Conservation (phyloP, 306 rosid genomes). For the Quillaja saponaria region DNA sequence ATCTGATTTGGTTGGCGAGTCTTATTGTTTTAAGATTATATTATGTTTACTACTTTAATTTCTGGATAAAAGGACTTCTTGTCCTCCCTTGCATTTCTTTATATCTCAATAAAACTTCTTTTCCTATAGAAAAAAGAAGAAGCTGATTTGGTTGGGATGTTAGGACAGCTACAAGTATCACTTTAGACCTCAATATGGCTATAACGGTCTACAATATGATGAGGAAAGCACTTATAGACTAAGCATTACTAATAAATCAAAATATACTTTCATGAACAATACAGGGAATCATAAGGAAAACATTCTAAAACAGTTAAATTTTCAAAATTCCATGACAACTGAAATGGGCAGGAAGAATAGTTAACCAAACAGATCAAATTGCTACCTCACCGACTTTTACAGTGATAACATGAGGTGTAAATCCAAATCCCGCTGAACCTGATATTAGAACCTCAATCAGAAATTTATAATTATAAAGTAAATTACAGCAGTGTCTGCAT, state of each 20-base stretch:
- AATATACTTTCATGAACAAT: neutral
- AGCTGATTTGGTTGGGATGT: neutral
- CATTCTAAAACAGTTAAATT: neutral
- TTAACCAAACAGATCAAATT: neutral
- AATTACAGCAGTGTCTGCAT: neutral
- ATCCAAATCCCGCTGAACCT: conserved; percentile 51
- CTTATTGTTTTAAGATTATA: no score
- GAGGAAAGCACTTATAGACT: neutral
- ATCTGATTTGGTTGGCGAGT: neutral
- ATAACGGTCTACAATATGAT: neutral
- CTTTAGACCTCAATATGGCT: neutral
- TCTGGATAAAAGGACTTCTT: no score
- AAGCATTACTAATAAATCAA: conserved; percentile 1
- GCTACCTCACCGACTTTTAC: conserved; percentile 80
- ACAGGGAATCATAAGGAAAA: neutral
- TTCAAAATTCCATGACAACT: neutral
- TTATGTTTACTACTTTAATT: no score
- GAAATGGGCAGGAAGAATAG: neutral
- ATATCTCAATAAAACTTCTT: no score
- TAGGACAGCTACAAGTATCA: neutral
- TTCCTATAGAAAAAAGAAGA: no score
- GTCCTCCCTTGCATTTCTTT: no score
- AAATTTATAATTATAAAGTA: neutral
- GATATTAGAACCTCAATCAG: conserved; percentile 25
- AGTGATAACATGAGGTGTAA: conserved; percentile 60